Conservation (phyloP, 768 basidiomycete genomes). For the Suillus luteus region DNA sequence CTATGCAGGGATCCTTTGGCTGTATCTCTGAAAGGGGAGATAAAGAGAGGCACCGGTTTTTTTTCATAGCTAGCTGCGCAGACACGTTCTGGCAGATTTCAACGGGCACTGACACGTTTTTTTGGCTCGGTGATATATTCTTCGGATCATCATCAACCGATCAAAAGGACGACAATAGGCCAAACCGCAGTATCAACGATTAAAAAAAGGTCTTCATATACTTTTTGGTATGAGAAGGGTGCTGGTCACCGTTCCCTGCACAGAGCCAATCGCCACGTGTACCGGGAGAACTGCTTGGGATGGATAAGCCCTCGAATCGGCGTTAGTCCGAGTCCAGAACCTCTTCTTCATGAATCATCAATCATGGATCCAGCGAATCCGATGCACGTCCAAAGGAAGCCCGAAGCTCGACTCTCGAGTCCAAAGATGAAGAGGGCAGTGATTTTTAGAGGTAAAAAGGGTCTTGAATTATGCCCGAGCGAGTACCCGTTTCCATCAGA, state of each 20-base stretch:
- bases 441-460: conserved; percentile 9
- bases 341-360: background rate
- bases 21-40: background rate
- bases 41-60: background rate
- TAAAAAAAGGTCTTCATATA: background rate
- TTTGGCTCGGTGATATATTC: background rate
- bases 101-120: background rate
- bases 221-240: background rate
- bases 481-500: conserved; percentile 33
- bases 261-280: background rate
- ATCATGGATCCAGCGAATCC: conserved; percentile 5
- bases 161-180: background rate
- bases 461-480: conserved; percentile 12
- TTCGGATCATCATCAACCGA: background rate
- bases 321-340: conserved; percentile 3
- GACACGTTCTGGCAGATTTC: background rate
- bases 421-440: conserved; percentile 13
- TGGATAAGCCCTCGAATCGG: background rate
- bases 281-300: background rate
- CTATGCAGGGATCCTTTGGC: background rate
- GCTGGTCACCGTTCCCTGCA: background rate
- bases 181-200: conserved; percentile 2
- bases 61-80: background rate
- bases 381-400: conserved; percentile 7
- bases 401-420: conserved; percentile 4